phyloP scores from a whole-genome alignment of 495 filamentous ascomycete species.

The Annulohypoxylon maeteangense region DNA sequence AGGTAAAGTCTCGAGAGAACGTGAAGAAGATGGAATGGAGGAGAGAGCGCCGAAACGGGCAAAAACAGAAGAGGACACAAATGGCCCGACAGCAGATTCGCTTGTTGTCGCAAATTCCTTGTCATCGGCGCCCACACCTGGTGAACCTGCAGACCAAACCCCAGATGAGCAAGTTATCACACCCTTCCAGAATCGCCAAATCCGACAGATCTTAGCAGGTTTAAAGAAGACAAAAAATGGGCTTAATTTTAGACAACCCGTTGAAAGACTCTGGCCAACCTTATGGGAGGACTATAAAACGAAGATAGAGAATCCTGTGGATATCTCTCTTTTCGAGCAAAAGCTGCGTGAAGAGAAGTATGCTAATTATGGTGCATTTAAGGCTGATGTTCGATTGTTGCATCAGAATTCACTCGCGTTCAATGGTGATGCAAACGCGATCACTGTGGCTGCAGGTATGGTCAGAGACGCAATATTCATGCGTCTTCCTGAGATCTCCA shows the following conservation, averaged over 20 bases:
- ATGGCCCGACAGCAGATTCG: constrained; percentile 41
- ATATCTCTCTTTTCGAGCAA: constrained; percentile 81
- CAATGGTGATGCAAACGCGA: constrained; percentile 80
- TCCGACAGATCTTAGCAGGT: constrained; percentile 67
- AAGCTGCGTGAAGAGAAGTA: constrained; percentile 76
- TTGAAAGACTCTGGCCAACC: constrained; percentile 63
- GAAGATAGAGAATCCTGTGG: constrained; percentile 81
- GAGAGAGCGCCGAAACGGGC: constrained; percentile 82
- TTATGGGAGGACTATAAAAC: constrained; percentile 72
- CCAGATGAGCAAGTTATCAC: constrained; percentile 55
- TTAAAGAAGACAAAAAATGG: constrained; percentile 85
- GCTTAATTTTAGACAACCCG: constrained; percentile 75
- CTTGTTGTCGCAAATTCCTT: constrained; percentile 39
- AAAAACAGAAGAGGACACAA: constrained; percentile 65
- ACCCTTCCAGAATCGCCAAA: constrained; percentile 57
- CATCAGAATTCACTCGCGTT: constrained; percentile 79
- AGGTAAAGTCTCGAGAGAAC: constrained; percentile 72
- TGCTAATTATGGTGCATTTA: constrained; percentile 73
- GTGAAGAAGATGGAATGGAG: constrained; percentile 76
- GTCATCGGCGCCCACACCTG: constrained; percentile 11
- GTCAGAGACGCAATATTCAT: constrained; percentile 70
- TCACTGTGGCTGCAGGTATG: constrained; percentile 70
- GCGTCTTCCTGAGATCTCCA: constrained; percentile 62
- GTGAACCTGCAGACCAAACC: constrained; percentile 40
- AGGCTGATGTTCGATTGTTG: constrained; percentile 77